phyloP scores from a whole-genome alignment of 2,329 filamentous ascomycete genomes.

The Decorospora gaudefroyi region DNA sequence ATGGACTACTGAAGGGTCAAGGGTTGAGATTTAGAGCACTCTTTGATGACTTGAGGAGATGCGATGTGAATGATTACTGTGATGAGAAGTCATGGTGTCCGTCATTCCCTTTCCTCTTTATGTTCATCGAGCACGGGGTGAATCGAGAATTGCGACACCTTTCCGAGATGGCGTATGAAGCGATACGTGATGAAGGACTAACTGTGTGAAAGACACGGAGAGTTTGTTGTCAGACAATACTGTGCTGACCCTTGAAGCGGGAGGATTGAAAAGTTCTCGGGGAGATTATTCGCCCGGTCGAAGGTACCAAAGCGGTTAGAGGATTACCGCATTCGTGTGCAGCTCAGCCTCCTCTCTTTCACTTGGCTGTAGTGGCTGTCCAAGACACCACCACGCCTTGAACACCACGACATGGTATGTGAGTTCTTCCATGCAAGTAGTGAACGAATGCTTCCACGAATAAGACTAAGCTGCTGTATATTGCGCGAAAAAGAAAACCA shows the following conservation, averaged over 20 bases:
- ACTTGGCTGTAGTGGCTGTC: no score
- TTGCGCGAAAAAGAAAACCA: no score
- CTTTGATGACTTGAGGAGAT: background rate
- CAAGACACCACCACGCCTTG: no score
- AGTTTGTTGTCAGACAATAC: background rate
- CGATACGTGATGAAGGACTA: background rate
- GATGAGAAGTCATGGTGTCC: background rate
- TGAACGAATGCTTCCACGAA: no score
- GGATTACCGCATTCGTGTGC: background rate
- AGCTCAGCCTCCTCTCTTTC: no score
- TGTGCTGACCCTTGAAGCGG: background rate
- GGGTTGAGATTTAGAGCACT: background rate
- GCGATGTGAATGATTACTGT: background rate
- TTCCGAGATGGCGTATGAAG: no score
- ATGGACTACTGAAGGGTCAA: background rate
- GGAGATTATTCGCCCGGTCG: background rate
- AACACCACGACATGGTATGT: no score
- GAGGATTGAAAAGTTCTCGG: background rate
- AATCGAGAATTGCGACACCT: background rate
- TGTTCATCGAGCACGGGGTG: background rate
- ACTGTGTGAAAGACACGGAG: background rate
- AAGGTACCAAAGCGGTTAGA: background rate
- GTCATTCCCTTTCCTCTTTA: background rate
- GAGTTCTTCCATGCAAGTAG: no score
- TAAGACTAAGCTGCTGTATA: no score